A percentile compares a stretch with the other conserved stretches of the same genome.
phyloP scores from a whole-genome alignment of 345 rosid species.

The Xanthoceras sorbifolium region DNA sequence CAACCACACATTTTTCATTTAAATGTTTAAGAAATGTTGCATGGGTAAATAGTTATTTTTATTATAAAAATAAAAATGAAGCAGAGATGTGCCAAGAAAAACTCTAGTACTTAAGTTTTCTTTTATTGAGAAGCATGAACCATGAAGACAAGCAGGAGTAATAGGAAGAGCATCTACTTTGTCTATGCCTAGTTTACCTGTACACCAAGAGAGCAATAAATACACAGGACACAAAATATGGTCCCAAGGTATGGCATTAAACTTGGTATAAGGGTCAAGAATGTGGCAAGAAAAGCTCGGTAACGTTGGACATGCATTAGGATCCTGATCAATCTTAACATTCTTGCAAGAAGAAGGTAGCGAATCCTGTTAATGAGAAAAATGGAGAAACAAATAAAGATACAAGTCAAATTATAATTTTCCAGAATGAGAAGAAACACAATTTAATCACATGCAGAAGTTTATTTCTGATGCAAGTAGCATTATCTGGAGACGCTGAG shows the following conservation, averaged over 20 bases:
- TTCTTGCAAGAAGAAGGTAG: slow-evolving; percentile 92
- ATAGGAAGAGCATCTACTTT: background rate
- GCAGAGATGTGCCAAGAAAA: background rate
- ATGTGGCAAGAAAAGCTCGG: slow-evolving; percentile 90
- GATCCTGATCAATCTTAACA: slow-evolving; percentile 87
- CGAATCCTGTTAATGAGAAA: slow-evolving; percentile 77
- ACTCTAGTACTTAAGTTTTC: slow-evolving; percentile 2
- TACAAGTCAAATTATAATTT: background rate
- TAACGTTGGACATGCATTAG: slow-evolving; percentile 73
- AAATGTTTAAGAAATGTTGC: background rate
- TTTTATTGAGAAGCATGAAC: background rate
- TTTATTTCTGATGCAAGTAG: background rate
- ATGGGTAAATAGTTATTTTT: background rate
- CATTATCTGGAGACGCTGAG: background rate
- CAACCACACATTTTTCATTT: background rate
- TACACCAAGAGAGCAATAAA: slow-evolving; percentile 91
- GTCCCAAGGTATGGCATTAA: slow-evolving; percentile 93
- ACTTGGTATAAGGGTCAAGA: slow-evolving; percentile 89
- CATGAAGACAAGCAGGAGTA: slow-evolving; percentile 4
- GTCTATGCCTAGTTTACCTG: slow-evolving; percentile 53
- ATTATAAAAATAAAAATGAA: background rate
- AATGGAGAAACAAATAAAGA: slow-evolving; percentile 10
- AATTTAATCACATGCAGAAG: background rate
- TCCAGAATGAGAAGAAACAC: background rate
- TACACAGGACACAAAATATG: slow-evolving; percentile 79